Evolutionary conservation across 208 protist species (phyloP).

Genomic region (Angomonas ambiguus): DNA sequence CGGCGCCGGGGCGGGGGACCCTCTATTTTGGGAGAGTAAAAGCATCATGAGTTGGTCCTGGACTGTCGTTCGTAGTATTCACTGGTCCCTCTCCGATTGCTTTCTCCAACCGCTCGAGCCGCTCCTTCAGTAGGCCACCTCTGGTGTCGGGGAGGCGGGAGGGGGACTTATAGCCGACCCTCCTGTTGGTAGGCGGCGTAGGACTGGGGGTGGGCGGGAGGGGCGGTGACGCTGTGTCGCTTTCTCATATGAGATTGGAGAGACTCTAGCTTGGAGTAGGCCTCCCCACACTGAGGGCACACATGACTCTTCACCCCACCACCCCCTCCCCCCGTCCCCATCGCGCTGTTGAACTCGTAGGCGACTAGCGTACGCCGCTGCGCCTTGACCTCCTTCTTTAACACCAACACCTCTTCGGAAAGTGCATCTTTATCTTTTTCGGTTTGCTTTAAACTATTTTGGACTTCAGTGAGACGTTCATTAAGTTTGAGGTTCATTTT

Average conservation of each 20-base stretch:
- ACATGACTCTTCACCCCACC: constrained; percentile 10
- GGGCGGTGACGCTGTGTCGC: constrained; percentile 31
- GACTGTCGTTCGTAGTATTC: constrained; percentile 57
- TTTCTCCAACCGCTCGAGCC: constrained; percentile 47
- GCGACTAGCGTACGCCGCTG: constrained; percentile 75
- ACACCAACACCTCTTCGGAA: constrained; percentile 43
- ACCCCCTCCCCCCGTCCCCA: background rate
- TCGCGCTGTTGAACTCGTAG: constrained; percentile 65
- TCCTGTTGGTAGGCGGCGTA: background rate
- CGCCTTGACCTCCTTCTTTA: constrained; percentile 84
- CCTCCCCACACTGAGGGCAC: constrained; percentile 72
- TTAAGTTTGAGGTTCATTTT: constrained; percentile 78
- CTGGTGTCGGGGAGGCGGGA: constrained; percentile 8
- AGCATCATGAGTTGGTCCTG: constrained; percentile 62
- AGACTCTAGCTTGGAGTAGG: constrained; percentile 82
- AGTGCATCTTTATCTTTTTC: constrained; percentile 38
- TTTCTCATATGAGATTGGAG: constrained; percentile 89
- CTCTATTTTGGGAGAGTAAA: constrained; percentile 17
- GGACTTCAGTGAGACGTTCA: constrained; percentile 43
- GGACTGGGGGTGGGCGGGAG: background rate
- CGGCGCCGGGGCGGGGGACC: background rate
- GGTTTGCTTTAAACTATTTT: constrained; percentile 24
- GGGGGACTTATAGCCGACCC: background rate
- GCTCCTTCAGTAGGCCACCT: constrained; percentile 31
- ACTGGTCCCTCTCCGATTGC: constrained; percentile 37